These are phyloP conservation scores for Dentipellis fragilis DNA, from an alignment of 768 basidiomycete genomes.

Conservation along the genomic window DNA sequence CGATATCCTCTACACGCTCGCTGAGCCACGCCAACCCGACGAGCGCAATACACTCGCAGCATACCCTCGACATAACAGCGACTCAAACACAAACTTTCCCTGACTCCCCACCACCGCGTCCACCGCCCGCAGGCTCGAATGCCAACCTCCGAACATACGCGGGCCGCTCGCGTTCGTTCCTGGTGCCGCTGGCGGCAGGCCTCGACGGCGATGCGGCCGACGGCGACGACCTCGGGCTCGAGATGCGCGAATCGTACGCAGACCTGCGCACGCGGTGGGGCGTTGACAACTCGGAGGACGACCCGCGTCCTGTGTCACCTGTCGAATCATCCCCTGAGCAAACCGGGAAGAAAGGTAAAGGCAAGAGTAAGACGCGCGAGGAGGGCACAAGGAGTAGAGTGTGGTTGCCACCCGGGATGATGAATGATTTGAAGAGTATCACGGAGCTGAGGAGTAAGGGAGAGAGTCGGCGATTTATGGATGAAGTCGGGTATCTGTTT, in stretches of 20 bases:
- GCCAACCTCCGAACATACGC: constrained; percentile 58
- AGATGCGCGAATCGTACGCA: constrained; percentile 62
- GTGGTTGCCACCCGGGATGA: constrained; percentile 43
- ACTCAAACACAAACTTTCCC: background rate
- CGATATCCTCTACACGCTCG: constrained; percentile 12
- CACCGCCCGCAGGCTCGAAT: constrained; percentile 11
- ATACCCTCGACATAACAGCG: background rate
- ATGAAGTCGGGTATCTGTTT: constrained; percentile 78
- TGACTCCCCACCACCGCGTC: constrained; percentile 7
- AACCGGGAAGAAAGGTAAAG: constrained; percentile 27
- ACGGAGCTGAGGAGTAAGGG: constrained; percentile 75
- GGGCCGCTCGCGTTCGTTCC: constrained; percentile 71
- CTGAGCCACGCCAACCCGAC: constrained; percentile 11
- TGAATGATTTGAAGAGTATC: constrained; percentile 71
- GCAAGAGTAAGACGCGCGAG: constrained; percentile 18
- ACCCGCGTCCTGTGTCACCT: constrained; percentile 31
- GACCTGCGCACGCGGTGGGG: constrained; percentile 73
- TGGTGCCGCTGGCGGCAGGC: constrained; percentile 43
- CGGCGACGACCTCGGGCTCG: constrained; percentile 31
- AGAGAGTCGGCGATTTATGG: constrained; percentile 68
- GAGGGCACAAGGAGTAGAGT: constrained; percentile 11
- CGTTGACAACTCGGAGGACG: constrained; percentile 71
- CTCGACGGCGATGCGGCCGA: constrained; percentile 19
- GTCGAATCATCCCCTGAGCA: constrained; percentile 12
- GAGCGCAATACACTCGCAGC: constrained; percentile 13